phyloP scores from a whole-genome alignment of 441 rosid genomes.

The Euphorbia corollata region DNA sequence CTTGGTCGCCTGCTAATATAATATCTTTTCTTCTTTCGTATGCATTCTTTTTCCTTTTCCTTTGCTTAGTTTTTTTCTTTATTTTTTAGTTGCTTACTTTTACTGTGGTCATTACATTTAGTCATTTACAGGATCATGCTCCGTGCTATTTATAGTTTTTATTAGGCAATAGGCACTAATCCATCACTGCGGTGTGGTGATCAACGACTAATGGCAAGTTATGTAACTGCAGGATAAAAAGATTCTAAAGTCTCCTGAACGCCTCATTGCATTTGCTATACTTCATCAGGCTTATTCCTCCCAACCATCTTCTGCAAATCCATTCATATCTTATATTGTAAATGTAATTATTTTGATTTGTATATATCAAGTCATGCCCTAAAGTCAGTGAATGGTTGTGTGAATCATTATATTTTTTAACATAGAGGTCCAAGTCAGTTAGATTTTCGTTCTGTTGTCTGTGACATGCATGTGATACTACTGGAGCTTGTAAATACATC shows the following conservation, averaged over 20 bases:
- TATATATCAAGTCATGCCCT: neutral
- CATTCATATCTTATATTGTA: slow-evolving; percentile 49
- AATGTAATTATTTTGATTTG: slow-evolving; percentile 37
- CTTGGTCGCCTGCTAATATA: too few species aligned
- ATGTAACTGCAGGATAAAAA: slow-evolving; percentile 46
- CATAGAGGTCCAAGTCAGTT: neutral
- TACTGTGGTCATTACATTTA: neutral
- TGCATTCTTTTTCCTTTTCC: neutral
- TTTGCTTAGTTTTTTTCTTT: neutral
- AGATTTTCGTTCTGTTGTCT: neutral
- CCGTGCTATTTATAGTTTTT: neutral
- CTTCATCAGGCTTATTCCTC: slow-evolving; percentile 55
- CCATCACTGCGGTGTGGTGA: neutral
- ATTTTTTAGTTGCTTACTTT: neutral
- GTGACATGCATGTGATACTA: neutral
- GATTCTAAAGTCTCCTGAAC: slow-evolving; percentile 48
- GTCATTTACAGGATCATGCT: neutral
- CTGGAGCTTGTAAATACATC: neutral
- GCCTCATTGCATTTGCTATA: slow-evolving; percentile 61
- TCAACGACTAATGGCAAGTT: slow-evolving; percentile 21
- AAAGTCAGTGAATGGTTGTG: neutral
- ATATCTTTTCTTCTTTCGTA: neutral
- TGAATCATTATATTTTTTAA: neutral
- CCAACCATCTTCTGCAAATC: slow-evolving; percentile 46
- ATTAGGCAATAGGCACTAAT: neutral